Evolutionary conservation across 805 yeast species (phyloP).

Genomic region (Sugiyamaella lignohabitans): DNA sequence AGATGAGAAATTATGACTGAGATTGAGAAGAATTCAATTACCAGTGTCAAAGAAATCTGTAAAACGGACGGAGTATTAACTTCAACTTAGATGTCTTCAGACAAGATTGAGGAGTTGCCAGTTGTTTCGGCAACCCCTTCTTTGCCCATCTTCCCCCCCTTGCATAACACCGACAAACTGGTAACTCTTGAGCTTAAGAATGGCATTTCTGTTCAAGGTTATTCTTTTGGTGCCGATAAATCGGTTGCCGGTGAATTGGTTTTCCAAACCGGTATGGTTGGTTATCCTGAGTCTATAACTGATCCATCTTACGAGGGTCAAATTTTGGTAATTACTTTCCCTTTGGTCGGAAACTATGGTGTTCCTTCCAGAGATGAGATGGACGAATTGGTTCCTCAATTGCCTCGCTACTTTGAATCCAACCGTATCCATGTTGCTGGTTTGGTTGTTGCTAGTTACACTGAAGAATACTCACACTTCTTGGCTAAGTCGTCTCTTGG

Average conservation of each 20-base stretch:
- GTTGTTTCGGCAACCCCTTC: slow-evolving; percentile 31
- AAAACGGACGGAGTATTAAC: no score
- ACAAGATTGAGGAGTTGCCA: not conserved
- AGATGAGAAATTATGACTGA: no score
- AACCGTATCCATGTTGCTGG: slow-evolving; percentile 92
- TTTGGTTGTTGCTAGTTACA: slow-evolving; percentile 91
- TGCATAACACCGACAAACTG: slow-evolving; percentile 73
- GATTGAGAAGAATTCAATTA: no score
- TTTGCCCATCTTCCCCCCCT: slow-evolving; percentile 84
- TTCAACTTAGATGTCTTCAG: not conserved
- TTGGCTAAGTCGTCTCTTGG: slow-evolving; percentile 90
- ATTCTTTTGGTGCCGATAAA: slow-evolving; percentile 90
- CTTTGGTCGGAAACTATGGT: slow-evolving; percentile 97
- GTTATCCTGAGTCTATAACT: slow-evolving; percentile 95
- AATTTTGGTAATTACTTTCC: slow-evolving; percentile 91
- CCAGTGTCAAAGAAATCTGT: no score
- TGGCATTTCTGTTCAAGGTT: slow-evolving; percentile 84
- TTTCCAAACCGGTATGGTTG: slow-evolving; percentile 99
- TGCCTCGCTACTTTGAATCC: slow-evolving; percentile 93
- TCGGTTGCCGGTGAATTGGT: slow-evolving; percentile 95
- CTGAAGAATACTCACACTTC: slow-evolving; percentile 91
- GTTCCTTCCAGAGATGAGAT: slow-evolving; percentile 81
- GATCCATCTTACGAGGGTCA: slow-evolving; percentile 99
- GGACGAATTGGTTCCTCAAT: slow-evolving; percentile 65
- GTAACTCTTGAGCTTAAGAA: slow-evolving; percentile 85